Base-by-base conservation (phyloP, 306 rosid genomes). In the Vigna hirtella region DNA sequence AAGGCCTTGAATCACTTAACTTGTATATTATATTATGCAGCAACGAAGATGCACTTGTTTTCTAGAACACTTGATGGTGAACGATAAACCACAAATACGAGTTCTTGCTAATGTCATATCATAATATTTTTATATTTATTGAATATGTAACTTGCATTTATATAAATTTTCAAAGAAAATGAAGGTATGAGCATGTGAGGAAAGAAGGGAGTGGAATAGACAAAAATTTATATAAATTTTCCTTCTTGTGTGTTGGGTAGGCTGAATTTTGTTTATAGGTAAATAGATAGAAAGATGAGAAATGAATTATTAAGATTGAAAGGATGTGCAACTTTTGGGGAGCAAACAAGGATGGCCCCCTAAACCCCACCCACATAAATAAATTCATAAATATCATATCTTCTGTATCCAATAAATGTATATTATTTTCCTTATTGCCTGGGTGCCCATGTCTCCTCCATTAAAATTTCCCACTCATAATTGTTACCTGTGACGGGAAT, bases 321-420 rank as follows among this genome's bases (percentile, higher is more conserved):
- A 85, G 88, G 87, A 68, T 89, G 94, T 84, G 91, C 83, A 83
- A 79, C 93, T 89, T 94, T 94, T 90, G 89, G 98, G 98, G 98
- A 90, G 98, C 97, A 92, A 88, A 87, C 85, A 77, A 73, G 85
- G 86, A 85, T 81, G 96, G 93, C 83, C 66, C 90, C 86, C 79
- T 77, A 76, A 77, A 67, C 86, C 90, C 90, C 89, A 84, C 89
- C 74, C 84, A 77, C 87, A 65, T 48, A 76, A 71, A 18, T 40
- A 17, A 50, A 32, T 47, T 22, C 5, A 67, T 82, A 77, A 72
- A 80, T 77, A 88, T 61, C 52, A 62, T 77, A 88, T 61, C 18
- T 56, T 77, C 66, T 75, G 76, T 75, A 86, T 85, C 89, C 73
- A 82, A 81, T 49, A 81, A 81, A 81, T 53, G 18, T n/a, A 74